Evolutionary conservation across 768 basidiomycete genomes (phyloP).

Genomic region (Mycena vitilis): DNA sequence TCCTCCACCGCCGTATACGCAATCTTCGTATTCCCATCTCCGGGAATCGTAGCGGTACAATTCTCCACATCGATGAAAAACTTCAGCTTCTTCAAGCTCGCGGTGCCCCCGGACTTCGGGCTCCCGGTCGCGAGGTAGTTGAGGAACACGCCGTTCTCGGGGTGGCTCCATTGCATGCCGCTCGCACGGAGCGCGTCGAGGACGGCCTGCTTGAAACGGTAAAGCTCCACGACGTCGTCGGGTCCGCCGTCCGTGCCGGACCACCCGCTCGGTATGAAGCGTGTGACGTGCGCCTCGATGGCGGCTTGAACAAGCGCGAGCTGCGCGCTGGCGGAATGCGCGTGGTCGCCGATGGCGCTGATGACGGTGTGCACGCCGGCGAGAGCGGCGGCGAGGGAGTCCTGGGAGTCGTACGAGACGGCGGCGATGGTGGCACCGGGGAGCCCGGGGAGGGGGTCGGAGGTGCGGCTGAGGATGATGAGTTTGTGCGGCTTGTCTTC

Average conservation of each 20-base stretch:
- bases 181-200: constrained; percentile 10
- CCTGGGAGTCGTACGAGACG: neutral
- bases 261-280: constrained; percentile 18
- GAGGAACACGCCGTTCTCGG: constrained; percentile 8
- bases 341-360: constrained; percentile 18
- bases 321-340: constrained; percentile 8
- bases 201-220: constrained; percentile 13
- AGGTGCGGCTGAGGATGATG: constrained; percentile 7
- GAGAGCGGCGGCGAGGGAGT: constrained; percentile 6
- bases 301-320: constrained; percentile 13
- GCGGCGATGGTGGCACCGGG: neutral
- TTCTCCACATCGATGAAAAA: constrained; percentile 20
- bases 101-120: neutral
- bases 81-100: constrained; percentile 12
- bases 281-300: neutral
- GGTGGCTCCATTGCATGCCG: constrained; percentile 11
- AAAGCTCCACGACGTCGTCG: constrained; percentile 15
- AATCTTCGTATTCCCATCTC: constrained; percentile 7
- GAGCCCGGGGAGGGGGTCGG: neutral
- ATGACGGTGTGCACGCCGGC: constrained; percentile 14
- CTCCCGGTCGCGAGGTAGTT: constrained; percentile 15
- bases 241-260: constrained; percentile 1
- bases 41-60: constrained; percentile 12
- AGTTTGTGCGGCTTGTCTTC: neutral
- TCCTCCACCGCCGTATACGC: constrained; percentile 11